Percentiles rank a stretch among this genome's conserved stretches.
These are phyloP conservation scores for Aspergillus sp. DNA, from an alignment of 2,329 filamentous ascomycete genomes.

Conservation along the genomic window DNA sequence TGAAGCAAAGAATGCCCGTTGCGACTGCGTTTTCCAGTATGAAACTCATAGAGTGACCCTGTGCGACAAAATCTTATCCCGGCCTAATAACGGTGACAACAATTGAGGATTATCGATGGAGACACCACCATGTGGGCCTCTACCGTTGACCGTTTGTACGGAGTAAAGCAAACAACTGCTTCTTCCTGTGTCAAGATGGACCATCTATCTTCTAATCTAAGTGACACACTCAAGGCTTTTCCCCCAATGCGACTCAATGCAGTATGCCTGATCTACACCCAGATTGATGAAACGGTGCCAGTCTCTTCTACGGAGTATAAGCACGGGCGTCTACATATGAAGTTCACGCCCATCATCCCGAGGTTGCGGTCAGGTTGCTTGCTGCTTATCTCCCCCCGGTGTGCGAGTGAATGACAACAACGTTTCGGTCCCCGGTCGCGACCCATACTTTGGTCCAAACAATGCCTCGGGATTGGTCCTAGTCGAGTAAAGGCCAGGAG, in stretches of 20 bases:
- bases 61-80: background rate
- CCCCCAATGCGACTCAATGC: background rate
- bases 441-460: background rate
- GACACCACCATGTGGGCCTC: background rate
- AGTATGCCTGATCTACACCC: background rate
- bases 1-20: background rate
- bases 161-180: background rate
- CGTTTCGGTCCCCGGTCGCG: background rate
- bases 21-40: background rate
- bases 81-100: background rate
- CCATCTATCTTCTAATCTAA: background rate
- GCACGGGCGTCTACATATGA: too few species aligned
- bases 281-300: background rate
- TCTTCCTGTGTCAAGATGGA: background rate
- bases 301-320: background rate
- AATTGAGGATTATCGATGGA: background rate
- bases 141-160: background rate
- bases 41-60: background rate
- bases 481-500: background rate
- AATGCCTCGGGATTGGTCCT: background rate
- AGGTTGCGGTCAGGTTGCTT: background rate
- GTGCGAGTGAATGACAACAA: background rate
- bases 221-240: background rate
- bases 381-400: background rate
- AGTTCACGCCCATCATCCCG: background rate